Base-by-base conservation (phyloP, 75 land plant species). In the Pinus taeda region DNA sequence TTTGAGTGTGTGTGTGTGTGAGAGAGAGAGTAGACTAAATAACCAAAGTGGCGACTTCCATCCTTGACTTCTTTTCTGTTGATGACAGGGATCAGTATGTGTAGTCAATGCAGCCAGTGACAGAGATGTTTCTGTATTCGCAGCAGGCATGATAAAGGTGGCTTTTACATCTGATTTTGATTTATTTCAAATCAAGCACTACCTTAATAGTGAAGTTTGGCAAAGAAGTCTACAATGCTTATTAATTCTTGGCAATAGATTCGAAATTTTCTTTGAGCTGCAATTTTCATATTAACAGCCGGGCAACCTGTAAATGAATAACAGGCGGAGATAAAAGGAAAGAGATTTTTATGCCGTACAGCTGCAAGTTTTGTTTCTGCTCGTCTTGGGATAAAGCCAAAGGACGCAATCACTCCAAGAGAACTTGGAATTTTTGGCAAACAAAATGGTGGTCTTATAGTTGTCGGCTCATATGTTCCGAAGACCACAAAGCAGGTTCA, bases 331-430 rank as follows among this genome's bases (percentile, higher is more conserved):
- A 39, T 77, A 57, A 90, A 86, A 81, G 99, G 99, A 37, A 97
- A 88, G 76, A 77, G 79, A n/a, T 97, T 95, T 83, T 76, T 97
- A 57, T 97, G 99, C 81, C 93, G 99, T 21, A 93, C 98, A 60
- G 99, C 98, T 79, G 99, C 99, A 69, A 97, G 91, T 77, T 97
- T 97, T 90, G 99, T 97, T 49, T 95, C 98, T 75, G 94, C 98
- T 36, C 76, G 94, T 61, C 85, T 97, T 83, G 99, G 99, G 36
- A 85, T 91, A n/a, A 86, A 84, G 58, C 79, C 90, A 21, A 90
- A 82, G 80, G 79, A 90, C 74, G 92, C 92, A 57, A 73, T 97
- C 60, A 75, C 83, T 20, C 96, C 98, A 57, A 84, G 81, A 45
- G 91, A 93, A 74, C 83, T 97, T 56, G 98, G 91, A 60, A 83